phyloP scores from a whole-genome alignment of 805 yeast species.

The Barnettozyma wickerhamii region DNA sequence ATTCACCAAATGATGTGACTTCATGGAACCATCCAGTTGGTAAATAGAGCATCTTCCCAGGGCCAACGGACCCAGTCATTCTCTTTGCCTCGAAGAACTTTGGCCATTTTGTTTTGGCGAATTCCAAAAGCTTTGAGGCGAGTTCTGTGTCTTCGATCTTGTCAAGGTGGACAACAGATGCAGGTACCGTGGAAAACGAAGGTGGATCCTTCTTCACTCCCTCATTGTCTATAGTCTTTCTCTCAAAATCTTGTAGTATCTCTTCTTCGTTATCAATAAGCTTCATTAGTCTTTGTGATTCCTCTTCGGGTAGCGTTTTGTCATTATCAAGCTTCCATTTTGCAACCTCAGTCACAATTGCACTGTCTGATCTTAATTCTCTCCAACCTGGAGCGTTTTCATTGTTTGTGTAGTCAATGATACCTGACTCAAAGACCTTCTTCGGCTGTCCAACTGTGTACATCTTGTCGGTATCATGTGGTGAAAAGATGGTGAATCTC shows the following conservation, averaged over 20 bases:
- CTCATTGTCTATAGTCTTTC: slow-evolving; percentile 15
- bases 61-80: slow-evolving; percentile 43
- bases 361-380: slow-evolving; percentile 57
- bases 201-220: slow-evolving; percentile 51
- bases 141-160: slow-evolving; percentile 35
- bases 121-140: slow-evolving; percentile 27
- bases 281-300: slow-evolving; percentile 21
- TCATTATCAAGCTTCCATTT: slow-evolving; percentile 37
- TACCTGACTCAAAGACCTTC: slow-evolving; percentile 52
- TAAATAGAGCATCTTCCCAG: slow-evolving; percentile 64
- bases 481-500: slow-evolving; percentile 63
- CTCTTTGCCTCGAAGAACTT: slow-evolving; percentile 38
- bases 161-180: slow-evolving; percentile 55
- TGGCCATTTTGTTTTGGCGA: slow-evolving; percentile 45
- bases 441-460: slow-evolving; percentile 62
- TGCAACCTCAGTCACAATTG: slow-evolving; percentile 46
- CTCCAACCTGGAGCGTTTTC: slow-evolving; percentile 61
- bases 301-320: slow-evolving; percentile 17
- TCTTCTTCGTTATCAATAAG: slow-evolving; percentile 29
- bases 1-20: slow-evolving; percentile 57
- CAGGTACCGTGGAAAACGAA: slow-evolving; percentile 62
- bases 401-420: slow-evolving; percentile 57
- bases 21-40: slow-evolving; percentile 87
- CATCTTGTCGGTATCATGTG: slow-evolving; percentile 53
- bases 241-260: slow-evolving; percentile 13